Percentiles rank a stretch among this genome's conserved stretches.
These are phyloP conservation scores for Jamesozyma gamospora DNA, from an alignment of 805 yeast genomes.

Conservation along the genomic window DNA sequence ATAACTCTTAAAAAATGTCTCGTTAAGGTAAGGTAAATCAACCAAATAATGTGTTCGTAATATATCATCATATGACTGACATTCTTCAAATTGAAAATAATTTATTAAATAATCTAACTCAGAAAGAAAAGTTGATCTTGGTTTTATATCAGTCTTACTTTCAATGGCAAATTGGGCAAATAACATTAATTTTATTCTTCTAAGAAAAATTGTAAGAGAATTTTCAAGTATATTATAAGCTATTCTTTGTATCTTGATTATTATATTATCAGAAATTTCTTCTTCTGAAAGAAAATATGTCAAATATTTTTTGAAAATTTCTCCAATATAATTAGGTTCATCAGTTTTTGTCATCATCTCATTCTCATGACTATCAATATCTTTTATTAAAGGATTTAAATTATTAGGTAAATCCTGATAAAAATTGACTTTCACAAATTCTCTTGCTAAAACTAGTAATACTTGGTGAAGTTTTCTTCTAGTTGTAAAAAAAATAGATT, in stretches of 20 bases:
- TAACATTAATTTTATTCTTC: constrained; percentile 11
- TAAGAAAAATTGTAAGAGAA: constrained; percentile 13
- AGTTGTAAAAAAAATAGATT: background rate
- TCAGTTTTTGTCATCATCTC: background rate
- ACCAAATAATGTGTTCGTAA: constrained; percentile 2
- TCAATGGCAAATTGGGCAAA: constrained; percentile 9
- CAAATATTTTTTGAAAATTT: background rate
- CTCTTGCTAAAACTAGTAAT: constrained; percentile 2
- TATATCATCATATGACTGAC: constrained; percentile 1
- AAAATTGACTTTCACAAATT: constrained; percentile 6
- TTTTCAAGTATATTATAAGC: constrained; percentile 1
- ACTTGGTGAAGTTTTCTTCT: constrained; percentile 13
- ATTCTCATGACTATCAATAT: too few relatives aligned
- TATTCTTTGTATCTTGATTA: background rate
- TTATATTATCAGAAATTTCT: background rate
- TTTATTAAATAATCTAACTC: background rate
- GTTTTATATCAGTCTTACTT: background rate
- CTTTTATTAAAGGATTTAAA: background rate
- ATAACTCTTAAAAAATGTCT: background rate
- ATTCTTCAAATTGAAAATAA: background rate
- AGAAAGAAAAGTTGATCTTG: background rate
- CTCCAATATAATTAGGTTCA: background rate
- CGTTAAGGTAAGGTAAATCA: background rate
- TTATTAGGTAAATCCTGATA: background rate
- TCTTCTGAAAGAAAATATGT: background rate